Conservation (phyloP, 495 filamentous ascomycete species). For the Penicillium canariense region DNA sequence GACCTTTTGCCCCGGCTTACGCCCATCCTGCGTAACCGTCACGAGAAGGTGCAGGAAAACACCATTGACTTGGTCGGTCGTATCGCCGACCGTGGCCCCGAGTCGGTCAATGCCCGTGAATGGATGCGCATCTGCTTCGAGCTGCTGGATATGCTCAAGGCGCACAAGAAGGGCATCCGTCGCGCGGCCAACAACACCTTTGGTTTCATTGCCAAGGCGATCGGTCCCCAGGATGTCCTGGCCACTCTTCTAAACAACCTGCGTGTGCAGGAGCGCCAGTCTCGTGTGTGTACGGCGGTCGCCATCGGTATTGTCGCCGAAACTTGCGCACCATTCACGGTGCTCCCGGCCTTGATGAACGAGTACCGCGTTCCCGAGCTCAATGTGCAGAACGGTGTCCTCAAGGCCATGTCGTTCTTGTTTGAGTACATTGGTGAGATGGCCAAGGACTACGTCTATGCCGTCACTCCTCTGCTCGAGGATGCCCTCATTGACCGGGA, state of each 20-base stretch:
- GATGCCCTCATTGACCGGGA: slow-evolving; percentile 97
- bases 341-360: slow-evolving; percentile 99
- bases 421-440: slow-evolving; percentile 99
- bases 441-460: slow-evolving; percentile 99
- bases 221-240: slow-evolving; percentile 95
- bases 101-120: slow-evolving; percentile 93
- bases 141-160: slow-evolving; percentile 98
- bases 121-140: slow-evolving; percentile 99
- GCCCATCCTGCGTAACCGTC: slow-evolving; percentile 94
- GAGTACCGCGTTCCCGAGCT: slow-evolving; percentile 98
- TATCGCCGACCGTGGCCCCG: slow-evolving; percentile 95
- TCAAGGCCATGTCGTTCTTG: slow-evolving; percentile 95
- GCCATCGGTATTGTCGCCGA: slow-evolving; percentile 99
- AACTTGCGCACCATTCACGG: slow-evolving; percentile 98
- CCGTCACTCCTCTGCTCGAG: slow-evolving; percentile 93
- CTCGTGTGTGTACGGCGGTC: slow-evolving; percentile 96
- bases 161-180: slow-evolving; percentile 98
- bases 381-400: slow-evolving; percentile 97
- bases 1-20: slow-evolving; percentile 94
- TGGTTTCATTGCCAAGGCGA: slow-evolving; percentile 99
- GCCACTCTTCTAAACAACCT: slow-evolving; percentile 96
- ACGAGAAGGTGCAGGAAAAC: slow-evolving; percentile 99
- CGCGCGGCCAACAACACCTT: slow-evolving; percentile 99
- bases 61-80: slow-evolving; percentile 99
- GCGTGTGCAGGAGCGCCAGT: slow-evolving; percentile 95